Base-by-base conservation (phyloP, 2,329 filamentous ascomycete genomes). In the Ceratocystis smalleyi region DNA sequence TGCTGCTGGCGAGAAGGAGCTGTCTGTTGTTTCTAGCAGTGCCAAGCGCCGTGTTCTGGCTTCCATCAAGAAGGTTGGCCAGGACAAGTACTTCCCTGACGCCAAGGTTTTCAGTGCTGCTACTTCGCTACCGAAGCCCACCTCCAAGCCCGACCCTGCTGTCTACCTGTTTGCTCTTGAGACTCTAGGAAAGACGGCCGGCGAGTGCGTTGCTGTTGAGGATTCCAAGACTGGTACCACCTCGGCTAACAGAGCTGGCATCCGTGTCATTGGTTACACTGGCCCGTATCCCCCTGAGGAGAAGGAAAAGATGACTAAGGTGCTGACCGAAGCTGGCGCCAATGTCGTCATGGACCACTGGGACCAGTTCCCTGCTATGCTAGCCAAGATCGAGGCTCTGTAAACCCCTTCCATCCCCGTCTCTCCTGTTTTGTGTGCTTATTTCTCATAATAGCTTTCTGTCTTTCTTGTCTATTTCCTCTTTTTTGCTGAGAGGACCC, bases 131-230 rank as follows among this genome's bases (percentile, higher is more conserved):
- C 78, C 82, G 65, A 83, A 79, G 71, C 91, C 91, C n/a, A 91
- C 89, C 64, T 88, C 84, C 75, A 96, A 96, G 82, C 91, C 91
- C 17, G 88, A 95, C 75, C 91, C 91, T 19, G 88, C 89, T 69
- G 87, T 96, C 75, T 96, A 96, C 78, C 76, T 90, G 68, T 81
- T 86, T 73, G 88, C 91, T 24, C 82, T 91, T 72, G 77, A 90
- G 75, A 77, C 83, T 72, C 80, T 95, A 62, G 86, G 86, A 67
- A 87, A 87, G 75, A 82, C 81, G 70, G 78, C 89, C 1, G 77
- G 78, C 59, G 86, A 95, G 78, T 85, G 82, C 69, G 80, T 96
- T 40, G 88, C 91, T 27, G 83, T 96, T 66, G 91, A 96, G 79
- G 91, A 96, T 78, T 89, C 85, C 79, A 89, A 88, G 81, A 90